Conservation (phyloP, 2,329 filamentous ascomycete species). For the Anthostomella pinea region DNA sequence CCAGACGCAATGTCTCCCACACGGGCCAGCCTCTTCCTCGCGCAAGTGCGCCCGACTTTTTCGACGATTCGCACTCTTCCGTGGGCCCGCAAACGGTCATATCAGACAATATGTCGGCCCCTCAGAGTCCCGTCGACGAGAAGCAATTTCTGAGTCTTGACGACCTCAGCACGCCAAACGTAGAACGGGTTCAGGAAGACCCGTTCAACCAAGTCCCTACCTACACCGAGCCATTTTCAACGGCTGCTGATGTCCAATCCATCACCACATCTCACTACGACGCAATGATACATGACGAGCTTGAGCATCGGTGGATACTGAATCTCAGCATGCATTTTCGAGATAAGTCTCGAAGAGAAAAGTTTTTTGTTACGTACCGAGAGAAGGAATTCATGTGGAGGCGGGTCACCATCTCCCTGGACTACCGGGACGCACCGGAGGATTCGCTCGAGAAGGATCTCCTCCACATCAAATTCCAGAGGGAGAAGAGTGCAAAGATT, state of each 20-base stretch:
- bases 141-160: constrained; percentile 29
- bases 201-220: constrained; percentile 18
- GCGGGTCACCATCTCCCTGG: constrained; percentile 86
- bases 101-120: constrained; percentile 26
- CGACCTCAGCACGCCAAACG: constrained; percentile 16
- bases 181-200: constrained; percentile 28
- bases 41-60: constrained; percentile 48
- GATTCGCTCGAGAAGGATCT: constrained; percentile 86
- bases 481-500: constrained; percentile 88
- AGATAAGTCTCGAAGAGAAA: constrained; percentile 88
- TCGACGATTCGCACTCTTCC: constrained; percentile 32
- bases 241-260: constrained; percentile 42
- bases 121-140: constrained; percentile 34
- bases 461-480: constrained; percentile 72
- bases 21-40: constrained; percentile 39
- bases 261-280: constrained; percentile 56
- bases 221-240: constrained; percentile 12
- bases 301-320: constrained; percentile 88
- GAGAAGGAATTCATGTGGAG: constrained; percentile 77
- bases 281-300: constrained; percentile 69
- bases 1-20: constrained; percentile 35
- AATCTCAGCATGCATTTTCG: constrained; percentile 98
- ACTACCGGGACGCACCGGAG: constrained; percentile 77
- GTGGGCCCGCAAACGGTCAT: constrained; percentile 21
- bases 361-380: constrained; percentile 96